These are phyloP conservation scores for Aegilops tauschii DNA, from an alignment of 176 grass and related monocot genomes.

Conservation along the genomic window DNA sequence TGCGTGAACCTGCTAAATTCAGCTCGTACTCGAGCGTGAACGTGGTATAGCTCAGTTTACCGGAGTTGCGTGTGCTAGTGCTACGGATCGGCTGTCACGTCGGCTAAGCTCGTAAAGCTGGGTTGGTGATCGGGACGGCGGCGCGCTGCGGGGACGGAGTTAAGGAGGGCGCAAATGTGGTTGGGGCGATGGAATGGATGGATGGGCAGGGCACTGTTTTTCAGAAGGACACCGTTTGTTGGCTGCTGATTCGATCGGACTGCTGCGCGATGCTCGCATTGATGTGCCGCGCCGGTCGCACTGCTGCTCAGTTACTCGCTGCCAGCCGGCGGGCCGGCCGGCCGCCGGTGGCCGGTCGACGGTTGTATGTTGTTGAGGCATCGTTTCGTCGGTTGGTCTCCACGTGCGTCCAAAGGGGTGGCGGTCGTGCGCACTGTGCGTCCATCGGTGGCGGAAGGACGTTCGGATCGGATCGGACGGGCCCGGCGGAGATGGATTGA, in stretches of 20 bases:
- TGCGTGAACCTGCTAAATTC: background rate
- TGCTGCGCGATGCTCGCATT: background rate
- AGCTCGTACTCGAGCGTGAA: no score
- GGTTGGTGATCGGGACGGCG: background rate
- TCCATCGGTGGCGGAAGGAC: background rate
- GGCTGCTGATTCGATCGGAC: background rate
- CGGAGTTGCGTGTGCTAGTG: background rate
- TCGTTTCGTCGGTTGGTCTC: background rate
- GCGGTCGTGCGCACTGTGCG: background rate
- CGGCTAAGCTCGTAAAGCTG: background rate
- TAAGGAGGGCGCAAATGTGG: conserved; percentile 20
- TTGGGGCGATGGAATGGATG: conserved; percentile 13
- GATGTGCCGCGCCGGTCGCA: background rate
- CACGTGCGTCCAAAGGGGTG: background rate
- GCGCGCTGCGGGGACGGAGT: background rate
- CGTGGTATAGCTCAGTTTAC: background rate
- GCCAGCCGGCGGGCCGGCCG: background rate
- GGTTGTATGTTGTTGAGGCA: background rate
- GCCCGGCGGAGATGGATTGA: background rate
- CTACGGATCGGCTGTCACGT: background rate
- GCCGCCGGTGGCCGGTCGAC: background rate
- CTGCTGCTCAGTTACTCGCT: background rate
- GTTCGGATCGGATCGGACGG: background rate
- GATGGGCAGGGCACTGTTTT: background rate
- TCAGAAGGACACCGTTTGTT: background rate